phyloP scores from a whole-genome alignment of 2,329 filamentous ascomycete species.

The Monosporascus cannonballus region DNA sequence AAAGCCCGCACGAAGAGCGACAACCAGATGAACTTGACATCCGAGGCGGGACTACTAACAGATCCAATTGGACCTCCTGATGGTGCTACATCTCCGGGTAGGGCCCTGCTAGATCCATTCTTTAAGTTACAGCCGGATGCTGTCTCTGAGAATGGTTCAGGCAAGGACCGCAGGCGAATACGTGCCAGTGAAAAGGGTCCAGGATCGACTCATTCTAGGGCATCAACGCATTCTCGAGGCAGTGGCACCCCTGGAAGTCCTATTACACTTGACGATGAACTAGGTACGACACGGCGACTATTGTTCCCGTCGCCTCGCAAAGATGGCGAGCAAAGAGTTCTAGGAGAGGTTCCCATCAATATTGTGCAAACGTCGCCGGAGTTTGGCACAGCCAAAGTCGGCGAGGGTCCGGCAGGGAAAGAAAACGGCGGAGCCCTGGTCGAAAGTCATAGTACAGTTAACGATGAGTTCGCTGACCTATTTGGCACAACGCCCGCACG shows the following conservation, averaged over 20 bases:
- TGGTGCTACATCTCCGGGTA: slow-evolving; percentile 21
- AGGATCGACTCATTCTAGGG: slow-evolving; percentile 38
- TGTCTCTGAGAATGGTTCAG: slow-evolving; percentile 23
- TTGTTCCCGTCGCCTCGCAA: slow-evolving; percentile 74
- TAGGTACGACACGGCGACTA: slow-evolving; percentile 58
- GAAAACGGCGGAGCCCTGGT: slow-evolving; percentile 34
- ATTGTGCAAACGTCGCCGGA: slow-evolving; percentile 38
- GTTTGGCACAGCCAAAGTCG: slow-evolving; percentile 29
- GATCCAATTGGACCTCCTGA: slow-evolving; percentile 46
- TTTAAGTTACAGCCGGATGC: slow-evolving; percentile 28
- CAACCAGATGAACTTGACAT: slow-evolving; percentile 38
- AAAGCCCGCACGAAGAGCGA: slow-evolving; percentile 45
- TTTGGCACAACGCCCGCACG: slow-evolving; percentile 54
- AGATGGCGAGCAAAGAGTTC: slow-evolving; percentile 53
- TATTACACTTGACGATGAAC: slow-evolving; percentile 46
- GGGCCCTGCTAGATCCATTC: slow-evolving; percentile 7
- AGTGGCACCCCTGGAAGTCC: slow-evolving; percentile 53
- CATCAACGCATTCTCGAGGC: slow-evolving; percentile 48
- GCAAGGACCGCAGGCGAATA: slow-evolving; percentile 8
- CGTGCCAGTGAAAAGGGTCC: slow-evolving; percentile 16
- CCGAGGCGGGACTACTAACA: slow-evolving; percentile 48
- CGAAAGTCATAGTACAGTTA: slow-evolving; percentile 24
- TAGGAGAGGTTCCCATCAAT: slow-evolving; percentile 53
- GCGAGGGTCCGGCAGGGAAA: slow-evolving; percentile 29
- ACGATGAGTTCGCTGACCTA: slow-evolving; percentile 46